Evolutionary conservation across 2,329 filamentous ascomycete genomes (phyloP).

Genomic region (Albophoma yamanashiensis): DNA sequence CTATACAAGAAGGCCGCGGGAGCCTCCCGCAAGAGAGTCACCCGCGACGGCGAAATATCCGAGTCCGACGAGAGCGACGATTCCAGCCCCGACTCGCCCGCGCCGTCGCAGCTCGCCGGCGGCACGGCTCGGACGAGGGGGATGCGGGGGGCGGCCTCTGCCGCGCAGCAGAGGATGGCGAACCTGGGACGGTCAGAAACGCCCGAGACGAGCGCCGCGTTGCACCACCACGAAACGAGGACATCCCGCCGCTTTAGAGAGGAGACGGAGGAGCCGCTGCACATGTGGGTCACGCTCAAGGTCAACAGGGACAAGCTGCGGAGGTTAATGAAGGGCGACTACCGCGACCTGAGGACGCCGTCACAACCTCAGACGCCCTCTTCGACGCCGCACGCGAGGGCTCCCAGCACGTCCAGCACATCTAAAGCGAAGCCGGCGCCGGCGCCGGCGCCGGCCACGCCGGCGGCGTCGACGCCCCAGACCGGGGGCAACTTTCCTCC

Average conservation of each 20-base stretch:
- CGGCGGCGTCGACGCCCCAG: conserved; percentile 23
- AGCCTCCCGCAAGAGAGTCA: conserved; percentile 43
- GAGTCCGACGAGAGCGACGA: conserved; percentile 91
- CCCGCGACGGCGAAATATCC: conserved; percentile 58
- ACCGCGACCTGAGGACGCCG: conserved; percentile 25
- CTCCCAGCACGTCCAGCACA: conserved; percentile 17
- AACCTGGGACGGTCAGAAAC: conserved; percentile 78
- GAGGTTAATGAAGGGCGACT: conserved; percentile 48
- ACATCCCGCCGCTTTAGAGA: conserved; percentile 59
- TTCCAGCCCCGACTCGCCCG: conserved; percentile 77
- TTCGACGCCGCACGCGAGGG: conserved; percentile 16
- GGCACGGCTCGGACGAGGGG: conserved; percentile 79
- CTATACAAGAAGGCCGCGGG: conserved; percentile 71
- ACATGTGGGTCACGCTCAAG: conserved; percentile 63
- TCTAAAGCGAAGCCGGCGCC: conserved; percentile 23
- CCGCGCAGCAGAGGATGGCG: conserved; percentile 79
- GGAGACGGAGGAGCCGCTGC: conserved; percentile 66
- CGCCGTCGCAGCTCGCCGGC: conserved; percentile 55
- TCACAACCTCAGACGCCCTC: conserved; percentile 24
- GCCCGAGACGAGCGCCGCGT: conserved; percentile 56
- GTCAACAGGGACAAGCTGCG: conserved; percentile 62
- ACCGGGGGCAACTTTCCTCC: conserved; percentile 28
- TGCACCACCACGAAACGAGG: conserved; percentile 63
- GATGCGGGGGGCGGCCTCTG: conserved; percentile 79
- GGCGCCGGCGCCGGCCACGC: conserved; percentile 28